Percentiles rank a stretch among this genome's conserved stretches.
phyloP scores from a whole-genome alignment of 139 green algal species.

The Tetratostichococcus sp. region DNA sequence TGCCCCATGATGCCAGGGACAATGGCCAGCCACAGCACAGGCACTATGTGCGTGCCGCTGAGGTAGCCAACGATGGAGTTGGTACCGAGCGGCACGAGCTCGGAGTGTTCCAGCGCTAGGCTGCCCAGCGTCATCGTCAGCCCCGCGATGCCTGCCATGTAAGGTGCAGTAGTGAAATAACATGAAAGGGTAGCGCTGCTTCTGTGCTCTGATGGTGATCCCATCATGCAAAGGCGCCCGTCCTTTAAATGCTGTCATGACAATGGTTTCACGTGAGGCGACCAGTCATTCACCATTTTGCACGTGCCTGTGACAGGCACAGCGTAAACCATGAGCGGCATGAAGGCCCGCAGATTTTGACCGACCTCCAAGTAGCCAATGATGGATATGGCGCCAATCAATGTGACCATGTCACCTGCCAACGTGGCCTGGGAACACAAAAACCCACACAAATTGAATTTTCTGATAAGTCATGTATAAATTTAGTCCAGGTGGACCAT shows the following conservation, averaged over 20 bases:
- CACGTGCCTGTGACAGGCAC: slow-evolving; percentile 44
- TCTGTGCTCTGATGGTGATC: too few relatives aligned
- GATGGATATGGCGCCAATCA: background rate
- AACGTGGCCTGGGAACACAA: background rate
- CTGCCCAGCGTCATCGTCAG: slow-evolving; percentile 19
- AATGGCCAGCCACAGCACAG: slow-evolving; percentile 62
- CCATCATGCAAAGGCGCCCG: too few relatives aligned
- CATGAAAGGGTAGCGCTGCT: too few relatives aligned
- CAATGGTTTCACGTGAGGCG: too few relatives aligned
- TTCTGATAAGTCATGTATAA: too few relatives aligned
- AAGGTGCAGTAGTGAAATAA: background rate
- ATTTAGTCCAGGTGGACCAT: too few relatives aligned
- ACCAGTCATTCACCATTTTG: background rate
- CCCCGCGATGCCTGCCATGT: slow-evolving; percentile 13
- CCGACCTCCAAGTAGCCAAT: slow-evolving; percentile 45
- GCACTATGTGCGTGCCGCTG: slow-evolving; percentile 21
- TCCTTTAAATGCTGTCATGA: too few relatives aligned
- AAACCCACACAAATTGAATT: too few relatives aligned
- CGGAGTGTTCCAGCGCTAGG: slow-evolving; percentile 23
- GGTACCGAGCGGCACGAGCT: slow-evolving; percentile 15
- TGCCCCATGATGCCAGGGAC: slow-evolving; percentile 50
- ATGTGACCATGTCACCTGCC: background rate
- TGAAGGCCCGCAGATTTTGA: slow-evolving; percentile 38
- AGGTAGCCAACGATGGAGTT: slow-evolving; percentile 57
- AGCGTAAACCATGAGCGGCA: slow-evolving; percentile 79